Percentiles rank a stretch among this genome's conserved stretches.
Conservation (phyloP, 1,139 yeast species). For the Spencermartinsiella ligniputridi region DNA sequence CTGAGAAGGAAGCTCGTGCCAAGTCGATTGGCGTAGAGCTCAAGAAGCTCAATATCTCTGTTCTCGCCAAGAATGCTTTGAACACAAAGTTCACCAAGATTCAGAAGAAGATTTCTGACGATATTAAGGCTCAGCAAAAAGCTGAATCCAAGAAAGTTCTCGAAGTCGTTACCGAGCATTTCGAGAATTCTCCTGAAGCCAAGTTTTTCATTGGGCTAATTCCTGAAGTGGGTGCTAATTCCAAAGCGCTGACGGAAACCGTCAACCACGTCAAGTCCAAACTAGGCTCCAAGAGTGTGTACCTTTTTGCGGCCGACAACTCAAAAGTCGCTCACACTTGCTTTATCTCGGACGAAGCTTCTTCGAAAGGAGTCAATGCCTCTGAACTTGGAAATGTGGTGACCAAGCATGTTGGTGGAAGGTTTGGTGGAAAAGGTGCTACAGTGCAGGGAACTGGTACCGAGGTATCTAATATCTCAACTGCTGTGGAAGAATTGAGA, state of each 20-base stretch:
- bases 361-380: slow-evolving; percentile 71
- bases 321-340: slow-evolving; percentile 95
- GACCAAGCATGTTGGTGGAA: slow-evolving; percentile 79
- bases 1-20: slow-evolving; percentile 68
- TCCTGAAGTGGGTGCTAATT: slow-evolving; percentile 67
- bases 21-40: slow-evolving; percentile 82
- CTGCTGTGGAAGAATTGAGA: slow-evolving; percentile 68
- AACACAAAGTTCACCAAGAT: slow-evolving; percentile 69
- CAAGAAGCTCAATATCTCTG: slow-evolving; percentile 78
- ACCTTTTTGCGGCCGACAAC: slow-evolving; percentile 70
- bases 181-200: slow-evolving; percentile 45
- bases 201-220: slow-evolving; percentile 62
- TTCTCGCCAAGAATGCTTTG: slow-evolving; percentile 70
- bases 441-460: slow-evolving; percentile 97
- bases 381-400: slow-evolving; percentile 70
- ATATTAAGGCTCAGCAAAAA: slow-evolving; percentile 80
- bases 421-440: slow-evolving; percentile 97
- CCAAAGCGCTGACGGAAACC: slow-evolving; percentile 93
- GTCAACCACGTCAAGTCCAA: slow-evolving; percentile 78
- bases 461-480: slow-evolving; percentile 60
- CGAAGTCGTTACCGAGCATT: slow-evolving; percentile 73
- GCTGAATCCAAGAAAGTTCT: slow-evolving; percentile 78
- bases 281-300: slow-evolving; percentile 70
- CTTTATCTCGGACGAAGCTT: slow-evolving; percentile 69
- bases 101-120: slow-evolving; percentile 85